Percentiles rank a stretch among this genome's conserved stretches.
phyloP scores from a whole-genome alignment of 116 monocot species.

The Cymodocea nodosa region DNA sequence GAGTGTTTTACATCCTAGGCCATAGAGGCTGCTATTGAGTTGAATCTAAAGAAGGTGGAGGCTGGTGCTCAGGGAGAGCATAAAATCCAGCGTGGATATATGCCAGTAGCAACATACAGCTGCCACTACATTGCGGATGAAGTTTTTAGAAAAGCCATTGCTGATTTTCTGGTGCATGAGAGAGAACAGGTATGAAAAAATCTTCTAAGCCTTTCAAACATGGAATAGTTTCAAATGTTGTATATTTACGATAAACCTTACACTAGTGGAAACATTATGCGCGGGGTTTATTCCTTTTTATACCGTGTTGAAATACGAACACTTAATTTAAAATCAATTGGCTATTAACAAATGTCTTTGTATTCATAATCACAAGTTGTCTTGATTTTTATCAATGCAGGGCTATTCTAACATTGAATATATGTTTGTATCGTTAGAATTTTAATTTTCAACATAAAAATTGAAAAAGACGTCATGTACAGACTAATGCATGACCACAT shows the following conservation, averaged over 20 bases:
- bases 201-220: not conserved
- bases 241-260: not conserved
- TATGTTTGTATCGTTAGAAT: too few relatives aligned
- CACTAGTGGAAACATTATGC: too few relatives aligned
- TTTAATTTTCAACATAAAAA: too few relatives aligned
- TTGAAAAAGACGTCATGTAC: too few relatives aligned
- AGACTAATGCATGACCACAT: too few relatives aligned
- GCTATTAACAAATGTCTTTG: too few relatives aligned
- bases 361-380: too few relatives aligned
- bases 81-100: conserved; percentile 93
- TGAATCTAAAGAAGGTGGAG: conserved; percentile 81
- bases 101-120: conserved; percentile 89
- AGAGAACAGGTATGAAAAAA: conserved; percentile 45
- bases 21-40: conserved; percentile 94
- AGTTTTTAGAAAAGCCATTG: conserved; percentile 56
- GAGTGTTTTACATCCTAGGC: conserved; percentile 30
- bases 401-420: too few relatives aligned
- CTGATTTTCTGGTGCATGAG: conserved; percentile 63
- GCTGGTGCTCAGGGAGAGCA: conserved; percentile 99
- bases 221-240: not conserved
- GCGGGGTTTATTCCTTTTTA: too few relatives aligned
- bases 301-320: too few relatives aligned
- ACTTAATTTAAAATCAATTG: too few relatives aligned
- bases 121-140: conserved; percentile 78
- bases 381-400: too few relatives aligned